phyloP scores from a whole-genome alignment of 2,329 filamentous ascomycete species.

The Didymella exigua region DNA sequence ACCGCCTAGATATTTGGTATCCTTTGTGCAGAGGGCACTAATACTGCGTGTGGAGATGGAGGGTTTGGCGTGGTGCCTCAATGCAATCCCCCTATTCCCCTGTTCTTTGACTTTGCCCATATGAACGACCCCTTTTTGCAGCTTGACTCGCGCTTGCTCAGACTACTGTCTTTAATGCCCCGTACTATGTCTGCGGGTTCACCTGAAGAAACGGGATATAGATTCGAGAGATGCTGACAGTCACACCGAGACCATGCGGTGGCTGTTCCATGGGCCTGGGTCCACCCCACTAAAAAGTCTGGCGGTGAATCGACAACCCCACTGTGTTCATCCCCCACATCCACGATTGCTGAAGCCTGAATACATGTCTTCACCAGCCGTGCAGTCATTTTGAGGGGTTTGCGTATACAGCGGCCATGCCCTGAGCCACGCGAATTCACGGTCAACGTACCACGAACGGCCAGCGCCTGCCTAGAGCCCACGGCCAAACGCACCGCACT shows the following conservation, averaged over 20 bases:
- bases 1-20: slow-evolving; percentile 26
- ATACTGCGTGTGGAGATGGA: slow-evolving; percentile 30
- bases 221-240: not conserved
- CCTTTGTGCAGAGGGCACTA: slow-evolving; percentile 30
- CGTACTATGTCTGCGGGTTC: not conserved
- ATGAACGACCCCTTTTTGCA: slow-evolving; percentile 29
- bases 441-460: slow-evolving; percentile 5
- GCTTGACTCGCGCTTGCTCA: not conserved
- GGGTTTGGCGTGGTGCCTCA: slow-evolving; percentile 37
- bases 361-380: not conserved
- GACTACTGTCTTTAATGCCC: not conserved
- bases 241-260: not conserved
- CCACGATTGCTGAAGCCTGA: not conserved
- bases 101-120: slow-evolving; percentile 40
- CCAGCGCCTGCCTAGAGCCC: not conserved
- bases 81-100: slow-evolving; percentile 42
- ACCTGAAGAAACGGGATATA: not conserved
- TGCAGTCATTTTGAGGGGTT: not conserved
- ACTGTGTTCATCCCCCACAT: slow-evolving; percentile 3
- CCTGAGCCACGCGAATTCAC: not conserved
- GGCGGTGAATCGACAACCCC: slow-evolving; percentile 1
- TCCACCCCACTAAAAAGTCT: slow-evolving; percentile 9
- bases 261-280: slow-evolving; percentile 3
- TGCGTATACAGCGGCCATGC: not conserved
- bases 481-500: not conserved